These are phyloP conservation scores for Diaporthe ampelina DNA, from an alignment of 2,329 filamentous ascomycete genomes.

Conservation along the genomic window DNA sequence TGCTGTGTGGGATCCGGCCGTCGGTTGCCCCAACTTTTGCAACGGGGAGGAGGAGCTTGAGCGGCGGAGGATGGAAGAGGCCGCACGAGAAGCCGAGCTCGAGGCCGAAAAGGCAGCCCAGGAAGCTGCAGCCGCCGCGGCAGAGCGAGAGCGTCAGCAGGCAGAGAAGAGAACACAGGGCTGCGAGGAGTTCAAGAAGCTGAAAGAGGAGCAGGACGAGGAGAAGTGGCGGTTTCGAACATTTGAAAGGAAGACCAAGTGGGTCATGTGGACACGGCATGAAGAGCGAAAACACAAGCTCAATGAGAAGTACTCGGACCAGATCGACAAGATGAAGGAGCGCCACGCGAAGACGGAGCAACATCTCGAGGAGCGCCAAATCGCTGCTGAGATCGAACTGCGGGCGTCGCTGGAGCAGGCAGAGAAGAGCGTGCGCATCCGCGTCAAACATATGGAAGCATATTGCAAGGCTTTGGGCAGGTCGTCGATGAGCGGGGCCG, in stretches of 20 bases:
- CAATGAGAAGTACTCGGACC: constrained; percentile 61
- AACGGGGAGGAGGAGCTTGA: constrained; percentile 68
- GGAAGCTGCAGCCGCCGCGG: constrained; percentile 58
- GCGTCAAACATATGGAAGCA: constrained; percentile 76
- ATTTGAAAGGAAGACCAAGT: constrained; percentile 64
- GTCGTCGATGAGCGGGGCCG: constrained; percentile 48
- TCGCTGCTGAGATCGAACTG: constrained; percentile 74
- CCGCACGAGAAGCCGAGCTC: constrained; percentile 59
- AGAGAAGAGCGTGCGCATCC: constrained; percentile 68
- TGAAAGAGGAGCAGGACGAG: constrained; percentile 61
- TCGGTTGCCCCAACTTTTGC: constrained; percentile 73
- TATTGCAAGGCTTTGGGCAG: constrained; percentile 71
- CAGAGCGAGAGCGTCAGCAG: constrained; percentile 57
- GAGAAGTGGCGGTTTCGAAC: constrained; percentile 67
- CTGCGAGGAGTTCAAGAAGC: constrained; percentile 58
- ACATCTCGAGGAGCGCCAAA: constrained; percentile 72
- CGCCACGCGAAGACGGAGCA: constrained; percentile 66
- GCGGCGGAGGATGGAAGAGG: constrained; percentile 63
- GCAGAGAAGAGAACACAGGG: constrained; percentile 62
- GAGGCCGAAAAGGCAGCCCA: constrained; percentile 62
- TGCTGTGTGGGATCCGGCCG: constrained; percentile 67
- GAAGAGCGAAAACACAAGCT: constrained; percentile 61
- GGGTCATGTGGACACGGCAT: constrained; percentile 66
- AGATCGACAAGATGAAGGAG: constrained; percentile 67
- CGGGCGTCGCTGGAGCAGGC: constrained; percentile 67